Evolutionary conservation across 2,329 filamentous ascomycete genomes (phyloP).

Genomic region (Exophiala mesophila): DNA sequence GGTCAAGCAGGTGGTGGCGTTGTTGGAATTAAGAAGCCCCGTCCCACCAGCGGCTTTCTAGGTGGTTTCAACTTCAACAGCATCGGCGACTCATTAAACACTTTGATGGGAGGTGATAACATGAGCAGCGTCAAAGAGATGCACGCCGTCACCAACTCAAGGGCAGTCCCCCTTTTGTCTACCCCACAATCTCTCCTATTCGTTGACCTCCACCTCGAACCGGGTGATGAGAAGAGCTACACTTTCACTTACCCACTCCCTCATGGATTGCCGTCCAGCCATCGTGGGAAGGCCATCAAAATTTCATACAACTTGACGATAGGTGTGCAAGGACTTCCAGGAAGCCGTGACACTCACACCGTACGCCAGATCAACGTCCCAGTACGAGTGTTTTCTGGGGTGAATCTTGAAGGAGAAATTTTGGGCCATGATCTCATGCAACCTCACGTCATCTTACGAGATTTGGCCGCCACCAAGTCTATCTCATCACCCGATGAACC

Average conservation of each 20-base stretch:
- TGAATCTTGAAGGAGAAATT: conserved; percentile 82
- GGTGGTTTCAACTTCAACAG: conserved; percentile 82
- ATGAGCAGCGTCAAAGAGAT: conserved; percentile 94
- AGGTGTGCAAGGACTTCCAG: conserved; percentile 80
- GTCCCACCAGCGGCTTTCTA: conserved; percentile 71
- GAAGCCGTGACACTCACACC: conserved; percentile 68
- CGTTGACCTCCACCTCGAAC: conserved; percentile 80
- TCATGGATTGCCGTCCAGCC: conserved; percentile 80
- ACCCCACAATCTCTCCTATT: conserved; percentile 95
- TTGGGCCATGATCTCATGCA: conserved; percentile 91
- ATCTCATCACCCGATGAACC: conserved; percentile 42
- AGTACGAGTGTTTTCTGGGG: conserved; percentile 87
- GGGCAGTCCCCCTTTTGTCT: conserved; percentile 83
- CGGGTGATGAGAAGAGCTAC: conserved; percentile 82
- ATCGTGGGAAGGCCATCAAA: conserved; percentile 88
- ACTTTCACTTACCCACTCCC: conserved; percentile 84
- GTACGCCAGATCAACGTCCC: conserved; percentile 89
- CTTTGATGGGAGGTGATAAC: conserved; percentile 78
- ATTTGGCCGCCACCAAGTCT: conserved; percentile 66
- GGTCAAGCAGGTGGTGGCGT: conserved; percentile 79
- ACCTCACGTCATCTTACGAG: conserved; percentile 82
- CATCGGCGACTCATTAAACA: conserved; percentile 80
- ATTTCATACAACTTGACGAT: conserved; percentile 87
- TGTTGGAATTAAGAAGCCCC: conserved; percentile 66
- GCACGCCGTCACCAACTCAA: conserved; percentile 78